Evolutionary conservation across 2,329 filamentous ascomycete species (phyloP).

Genomic region (Pseudogymnoascus sp.): DNA sequence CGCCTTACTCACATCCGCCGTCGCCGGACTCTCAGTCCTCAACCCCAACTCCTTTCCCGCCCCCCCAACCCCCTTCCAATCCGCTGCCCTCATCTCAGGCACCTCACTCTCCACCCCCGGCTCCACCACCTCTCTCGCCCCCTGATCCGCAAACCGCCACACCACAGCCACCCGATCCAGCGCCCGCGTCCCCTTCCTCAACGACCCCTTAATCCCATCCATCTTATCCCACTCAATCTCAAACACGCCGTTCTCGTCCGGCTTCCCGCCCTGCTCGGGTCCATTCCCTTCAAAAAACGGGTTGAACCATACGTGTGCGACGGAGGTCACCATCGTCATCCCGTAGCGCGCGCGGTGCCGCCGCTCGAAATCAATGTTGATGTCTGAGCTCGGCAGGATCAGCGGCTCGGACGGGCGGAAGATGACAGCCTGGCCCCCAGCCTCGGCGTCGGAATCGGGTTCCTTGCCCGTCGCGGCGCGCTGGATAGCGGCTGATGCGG

Average conservation of each 20-base stretch:
- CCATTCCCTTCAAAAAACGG: slow-evolving; percentile 80
- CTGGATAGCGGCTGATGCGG: neutral
- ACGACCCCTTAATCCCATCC: slow-evolving; percentile 91
- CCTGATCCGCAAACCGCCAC: slow-evolving; percentile 50
- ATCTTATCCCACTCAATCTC: slow-evolving; percentile 69
- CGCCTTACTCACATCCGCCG: slow-evolving; percentile 61
- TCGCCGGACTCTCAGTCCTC: slow-evolving; percentile 55
- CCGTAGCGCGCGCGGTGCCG: slow-evolving; percentile 73
- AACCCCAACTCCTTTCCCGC: slow-evolving; percentile 61
- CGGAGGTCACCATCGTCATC: slow-evolving; percentile 81
- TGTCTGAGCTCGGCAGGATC: slow-evolving; percentile 69
- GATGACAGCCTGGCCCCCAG: slow-evolving; percentile 65
- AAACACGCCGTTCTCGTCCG: slow-evolving; percentile 64
- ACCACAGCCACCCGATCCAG: slow-evolving; percentile 79
- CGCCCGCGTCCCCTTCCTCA: slow-evolving; percentile 70
- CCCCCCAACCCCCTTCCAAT: slow-evolving; percentile 61
- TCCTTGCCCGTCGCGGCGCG: slow-evolving; percentile 26
- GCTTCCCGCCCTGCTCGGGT: slow-evolving; percentile 57
- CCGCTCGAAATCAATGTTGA: slow-evolving; percentile 85
- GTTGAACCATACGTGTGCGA: slow-evolving; percentile 97
- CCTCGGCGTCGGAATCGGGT: slow-evolving; percentile 31
- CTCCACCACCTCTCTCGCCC: slow-evolving; percentile 41
- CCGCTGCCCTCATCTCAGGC: slow-evolving; percentile 57
- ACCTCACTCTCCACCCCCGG: slow-evolving; percentile 62
- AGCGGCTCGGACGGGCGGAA: slow-evolving; percentile 65